These are phyloP conservation scores for Pisolithus microcarpus DNA, from an alignment of 768 basidiomycete species.

Conservation along the genomic window DNA sequence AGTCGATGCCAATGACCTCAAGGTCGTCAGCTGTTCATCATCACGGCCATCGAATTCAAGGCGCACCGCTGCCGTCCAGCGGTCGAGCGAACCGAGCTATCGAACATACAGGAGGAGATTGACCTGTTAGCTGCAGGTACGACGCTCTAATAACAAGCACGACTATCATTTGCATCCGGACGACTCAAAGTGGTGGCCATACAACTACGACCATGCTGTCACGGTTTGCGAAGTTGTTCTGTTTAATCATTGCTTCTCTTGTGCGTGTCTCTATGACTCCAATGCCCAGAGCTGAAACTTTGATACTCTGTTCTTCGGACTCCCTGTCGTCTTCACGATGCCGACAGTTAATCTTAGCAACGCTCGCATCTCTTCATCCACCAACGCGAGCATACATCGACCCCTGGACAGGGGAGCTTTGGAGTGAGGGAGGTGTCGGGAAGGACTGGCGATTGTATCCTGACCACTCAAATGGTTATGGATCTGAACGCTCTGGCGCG, in stretches of 20 bases:
- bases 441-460: slow-evolving; percentile 18
- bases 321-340: neutral
- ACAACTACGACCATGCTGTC: slow-evolving; percentile 37
- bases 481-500: neutral
- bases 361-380: slow-evolving; percentile 53
- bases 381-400: slow-evolving; percentile 60
- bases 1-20: too few relatives aligned
- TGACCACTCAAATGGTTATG: slow-evolving; percentile 4
- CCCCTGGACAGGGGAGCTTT: slow-evolving; percentile 62
- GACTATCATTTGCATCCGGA: neutral
- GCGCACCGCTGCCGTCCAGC: too few relatives aligned
- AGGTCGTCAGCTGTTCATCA: too few relatives aligned
- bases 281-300: neutral
- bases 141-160: neutral
- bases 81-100: too few relatives aligned
- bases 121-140: neutral
- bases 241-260: slow-evolving; percentile 43
- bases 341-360: slow-evolving; percentile 50
- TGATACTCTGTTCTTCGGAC: neutral
- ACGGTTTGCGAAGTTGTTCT: slow-evolving; percentile 50
- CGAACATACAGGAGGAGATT: too few relatives aligned
- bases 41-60: too few relatives aligned
- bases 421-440: slow-evolving; percentile 55
- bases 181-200: neutral
- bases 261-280: slow-evolving; percentile 8